phyloP scores from a whole-genome alignment of 1,284 basidiomycete genomes.

The Cutaneotrichosporon daszewskae region DNA sequence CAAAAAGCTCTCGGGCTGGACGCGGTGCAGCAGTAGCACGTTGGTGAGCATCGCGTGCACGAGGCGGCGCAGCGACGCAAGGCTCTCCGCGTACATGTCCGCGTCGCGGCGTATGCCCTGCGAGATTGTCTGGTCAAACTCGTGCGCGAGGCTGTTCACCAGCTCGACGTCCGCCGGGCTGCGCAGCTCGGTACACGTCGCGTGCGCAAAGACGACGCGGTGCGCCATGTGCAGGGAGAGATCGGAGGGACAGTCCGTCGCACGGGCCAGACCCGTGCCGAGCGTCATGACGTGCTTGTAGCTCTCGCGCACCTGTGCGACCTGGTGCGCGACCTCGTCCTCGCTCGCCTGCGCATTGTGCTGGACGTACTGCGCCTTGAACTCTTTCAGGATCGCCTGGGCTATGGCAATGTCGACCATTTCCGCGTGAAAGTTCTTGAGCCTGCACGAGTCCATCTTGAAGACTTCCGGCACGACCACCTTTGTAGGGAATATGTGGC shows the following conservation, averaged over 20 bases:
- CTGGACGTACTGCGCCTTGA: slow-evolving; percentile 8
- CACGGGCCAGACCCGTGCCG: slow-evolving; percentile 8
- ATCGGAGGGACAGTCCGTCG: slow-evolving; percentile 10
- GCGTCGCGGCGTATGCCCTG: slow-evolving; percentile 4
- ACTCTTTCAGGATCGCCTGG: slow-evolving; percentile 58
- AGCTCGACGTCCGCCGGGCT: slow-evolving; percentile 6
- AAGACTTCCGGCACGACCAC: slow-evolving; percentile 64
- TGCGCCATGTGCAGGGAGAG: slow-evolving; percentile 16
- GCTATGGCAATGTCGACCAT: slow-evolving; percentile 68
- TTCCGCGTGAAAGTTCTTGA: slow-evolving; percentile 60
- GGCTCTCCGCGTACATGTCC: slow-evolving; percentile 4
- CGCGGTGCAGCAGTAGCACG: slow-evolving; percentile 18
- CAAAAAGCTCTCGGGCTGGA: slow-evolving; percentile 19
- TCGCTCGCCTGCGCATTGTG: slow-evolving; percentile 67
- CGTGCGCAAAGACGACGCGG: slow-evolving; percentile 10
- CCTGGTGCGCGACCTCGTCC: slow-evolving; percentile 52
- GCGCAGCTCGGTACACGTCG: neutral
- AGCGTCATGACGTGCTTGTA: slow-evolving; percentile 22
- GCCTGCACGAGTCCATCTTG: slow-evolving; percentile 71
- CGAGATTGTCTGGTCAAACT: slow-evolving; percentile 12
- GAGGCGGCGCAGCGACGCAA: slow-evolving; percentile 11
- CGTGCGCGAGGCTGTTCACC: slow-evolving; percentile 9
- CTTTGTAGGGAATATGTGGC: slow-evolving; percentile 48
- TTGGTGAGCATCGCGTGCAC: slow-evolving; percentile 16
- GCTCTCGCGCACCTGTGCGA: slow-evolving; percentile 43